These are phyloP conservation scores for Penicillium coprophilum DNA, from an alignment of 495 filamentous ascomycete genomes.

Conservation along the genomic window DNA sequence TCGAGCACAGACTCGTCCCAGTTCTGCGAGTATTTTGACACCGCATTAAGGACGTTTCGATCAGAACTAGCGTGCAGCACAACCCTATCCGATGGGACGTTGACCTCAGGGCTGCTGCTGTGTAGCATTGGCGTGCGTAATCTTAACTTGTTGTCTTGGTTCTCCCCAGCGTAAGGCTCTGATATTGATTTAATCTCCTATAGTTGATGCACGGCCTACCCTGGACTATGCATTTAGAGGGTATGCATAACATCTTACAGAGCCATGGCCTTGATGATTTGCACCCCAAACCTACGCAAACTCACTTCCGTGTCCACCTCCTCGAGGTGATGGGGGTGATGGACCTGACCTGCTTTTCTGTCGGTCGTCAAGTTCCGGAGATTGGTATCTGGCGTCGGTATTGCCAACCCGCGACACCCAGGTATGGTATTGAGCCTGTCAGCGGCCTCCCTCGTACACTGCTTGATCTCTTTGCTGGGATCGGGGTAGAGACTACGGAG, in stretches of 20 bases:
- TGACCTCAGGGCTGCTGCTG: conserved; percentile 37
- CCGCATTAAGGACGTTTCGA: conserved; percentile 31
- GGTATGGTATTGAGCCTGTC: conserved; percentile 29
- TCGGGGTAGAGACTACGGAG: conserved; percentile 29
- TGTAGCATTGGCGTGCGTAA: conserved; percentile 40
- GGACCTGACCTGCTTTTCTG: conserved; percentile 32
- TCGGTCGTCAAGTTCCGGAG: conserved; percentile 31
- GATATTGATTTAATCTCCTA: background rate
- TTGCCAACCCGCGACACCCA: conserved; percentile 21
- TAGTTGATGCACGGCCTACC: conserved; percentile 37
- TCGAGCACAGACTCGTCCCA: conserved; percentile 9
- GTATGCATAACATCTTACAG: conserved; percentile 38
- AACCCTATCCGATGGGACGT: conserved; percentile 32
- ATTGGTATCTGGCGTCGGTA: conserved; percentile 37
- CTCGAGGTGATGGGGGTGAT: conserved; percentile 43
- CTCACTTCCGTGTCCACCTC: conserved; percentile 30
- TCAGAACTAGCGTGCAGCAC: conserved; percentile 30
- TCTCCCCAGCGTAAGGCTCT: background rate
- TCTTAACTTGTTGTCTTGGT: background rate
- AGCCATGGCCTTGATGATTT: conserved; percentile 16
- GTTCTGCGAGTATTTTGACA: conserved; percentile 38
- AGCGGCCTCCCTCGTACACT: conserved; percentile 36
- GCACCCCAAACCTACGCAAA: conserved; percentile 1
- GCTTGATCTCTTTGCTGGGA: conserved; percentile 34
- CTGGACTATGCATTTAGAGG: conserved; percentile 43